These are phyloP conservation scores for Halophytophthora batemanensis DNA, from an alignment of 352 stramenopile genomes.

Conservation along the genomic window DNA sequence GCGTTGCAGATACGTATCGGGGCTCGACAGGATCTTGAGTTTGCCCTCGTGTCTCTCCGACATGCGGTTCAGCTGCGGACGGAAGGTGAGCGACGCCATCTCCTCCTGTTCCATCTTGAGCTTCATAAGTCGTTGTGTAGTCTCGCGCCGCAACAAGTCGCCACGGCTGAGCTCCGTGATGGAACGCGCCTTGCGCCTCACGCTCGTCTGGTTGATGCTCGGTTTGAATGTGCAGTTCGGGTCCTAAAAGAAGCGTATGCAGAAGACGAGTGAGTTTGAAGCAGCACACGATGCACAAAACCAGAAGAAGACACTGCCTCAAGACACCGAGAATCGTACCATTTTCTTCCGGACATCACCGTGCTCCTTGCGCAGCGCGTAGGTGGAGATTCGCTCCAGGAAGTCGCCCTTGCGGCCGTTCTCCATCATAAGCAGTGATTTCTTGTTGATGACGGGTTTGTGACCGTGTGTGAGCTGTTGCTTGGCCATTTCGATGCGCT, in stretches of 20 bases:
- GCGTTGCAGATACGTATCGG: conserved; percentile 78
- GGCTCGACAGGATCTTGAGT: conserved; percentile 77
- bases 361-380: conserved; percentile 76
- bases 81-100: conserved; percentile 78
- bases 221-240: conserved; percentile 85
- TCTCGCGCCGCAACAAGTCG: conserved; percentile 73
- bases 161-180: conserved; percentile 81
- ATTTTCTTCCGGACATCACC: conserved; percentile 76
- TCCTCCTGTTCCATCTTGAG: conserved; percentile 87
- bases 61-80: conserved; percentile 64
- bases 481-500: conserved; percentile 63
- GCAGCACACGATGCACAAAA: background rate
- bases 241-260: conserved; percentile 31
- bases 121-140: conserved; percentile 78
- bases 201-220: conserved; percentile 71
- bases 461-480: conserved; percentile 53
- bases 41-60: conserved; percentile 65
- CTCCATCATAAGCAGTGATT: conserved; percentile 74
- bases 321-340: conserved; percentile 49
- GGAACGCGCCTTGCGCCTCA: conserved; percentile 54
- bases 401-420: conserved; percentile 81
- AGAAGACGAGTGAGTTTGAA: conserved; percentile 4
- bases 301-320: background rate
- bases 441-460: conserved; percentile 81
- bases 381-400: conserved; percentile 71